Percentiles rank a stretch among this genome's conserved stretches.
Conservation (phyloP, 1,139 yeast genomes). For the Pichia sp. region DNA sequence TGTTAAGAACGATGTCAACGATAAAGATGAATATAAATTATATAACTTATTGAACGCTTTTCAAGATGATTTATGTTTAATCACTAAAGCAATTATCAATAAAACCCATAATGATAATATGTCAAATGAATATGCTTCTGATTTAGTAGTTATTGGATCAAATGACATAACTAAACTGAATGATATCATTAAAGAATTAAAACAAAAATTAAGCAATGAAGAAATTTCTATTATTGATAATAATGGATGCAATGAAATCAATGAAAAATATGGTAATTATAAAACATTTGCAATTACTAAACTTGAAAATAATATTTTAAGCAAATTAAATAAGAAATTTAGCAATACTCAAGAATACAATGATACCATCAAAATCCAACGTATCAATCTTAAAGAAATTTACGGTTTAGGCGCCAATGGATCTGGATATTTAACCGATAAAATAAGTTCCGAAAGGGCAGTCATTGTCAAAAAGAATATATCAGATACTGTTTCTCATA, state of each 20-base stretch:
- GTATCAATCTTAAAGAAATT: not conserved
- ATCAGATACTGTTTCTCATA: not conserved
- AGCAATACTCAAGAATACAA: slow-evolving; percentile 1
- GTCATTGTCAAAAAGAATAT: slow-evolving; percentile 5
- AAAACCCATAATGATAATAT: not conserved
- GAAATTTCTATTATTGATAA: slow-evolving; percentile 19
- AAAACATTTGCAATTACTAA: slow-evolving; percentile 18
- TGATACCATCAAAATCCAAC: slow-evolving; percentile 1
- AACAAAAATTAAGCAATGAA: slow-evolving; percentile 4
- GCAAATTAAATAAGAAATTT: slow-evolving; percentile 8
- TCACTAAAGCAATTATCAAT: slow-evolving; percentile 17
- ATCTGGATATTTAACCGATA: slow-evolving; percentile 8
- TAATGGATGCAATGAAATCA: slow-evolving; percentile 10
- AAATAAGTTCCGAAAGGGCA: not conserved
- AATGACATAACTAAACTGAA: slow-evolving; percentile 17
- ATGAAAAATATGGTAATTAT: slow-evolving; percentile 14
- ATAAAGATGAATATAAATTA: slow-evolving; percentile 5
- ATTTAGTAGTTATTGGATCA: slow-evolving; percentile 18
- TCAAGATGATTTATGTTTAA: slow-evolving; percentile 17
- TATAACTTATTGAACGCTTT: slow-evolving; percentile 13
- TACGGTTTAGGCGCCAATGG: not conserved
- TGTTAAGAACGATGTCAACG: slow-evolving; percentile 2
- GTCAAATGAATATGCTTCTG: not conserved
- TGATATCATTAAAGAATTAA: slow-evolving; percentile 9
- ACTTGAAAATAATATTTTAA: slow-evolving; percentile 1